Percentiles rank a stretch among this genome's conserved stretches.
Conservation (phyloP, 129 eudicot genomes). For the Ambrosia artemisiifolia region DNA sequence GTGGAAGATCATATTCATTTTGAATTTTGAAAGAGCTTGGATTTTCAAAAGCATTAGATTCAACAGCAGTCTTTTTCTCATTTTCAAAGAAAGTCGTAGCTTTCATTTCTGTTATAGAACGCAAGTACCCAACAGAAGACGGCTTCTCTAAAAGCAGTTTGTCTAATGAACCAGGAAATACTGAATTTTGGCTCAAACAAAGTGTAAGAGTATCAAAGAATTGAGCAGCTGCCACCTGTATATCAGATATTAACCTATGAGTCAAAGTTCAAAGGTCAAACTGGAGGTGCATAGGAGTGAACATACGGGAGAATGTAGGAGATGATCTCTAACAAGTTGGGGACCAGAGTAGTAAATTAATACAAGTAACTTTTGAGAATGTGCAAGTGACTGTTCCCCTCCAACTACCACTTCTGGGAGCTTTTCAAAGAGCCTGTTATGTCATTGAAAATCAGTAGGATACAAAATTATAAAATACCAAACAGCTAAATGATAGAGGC, state of each 20-base stretch:
- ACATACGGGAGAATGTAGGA: conserved; percentile 84
- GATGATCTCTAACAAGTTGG: conserved; percentile 63
- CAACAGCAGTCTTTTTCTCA: conserved; percentile 19
- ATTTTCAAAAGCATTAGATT: conserved; percentile 34
- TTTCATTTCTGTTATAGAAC: conserved; percentile 83
- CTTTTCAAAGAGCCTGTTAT: conserved; percentile 71
- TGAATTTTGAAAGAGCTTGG: conserved; percentile 23
- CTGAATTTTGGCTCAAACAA: conserved; percentile 75
- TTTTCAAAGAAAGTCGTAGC: conserved; percentile 24
- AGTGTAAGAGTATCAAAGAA: conserved; percentile 78
- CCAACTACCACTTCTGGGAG: conserved; percentile 80
- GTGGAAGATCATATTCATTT: conserved; percentile 68
- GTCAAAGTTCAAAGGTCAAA: conserved; percentile 12
- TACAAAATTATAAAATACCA: not conserved
- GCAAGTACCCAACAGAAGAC: conserved; percentile 70
- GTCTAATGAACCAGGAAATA: conserved; percentile 78
- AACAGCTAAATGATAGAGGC: not conserved
- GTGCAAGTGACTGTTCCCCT: conserved; percentile 70
- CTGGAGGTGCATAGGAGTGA: conserved; percentile 11
- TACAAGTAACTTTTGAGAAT: conserved; percentile 71
- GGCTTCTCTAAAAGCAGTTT: conserved; percentile 58
- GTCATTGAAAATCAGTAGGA: conserved; percentile 6
- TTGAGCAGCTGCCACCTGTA: conserved; percentile 74
- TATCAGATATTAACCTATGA: conserved; percentile 11
- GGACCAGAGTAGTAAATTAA: conserved; percentile 85